Evolutionary conservation across 164 flowering plant genomes (phyloP).

Genomic region (Piper longum): DNA sequence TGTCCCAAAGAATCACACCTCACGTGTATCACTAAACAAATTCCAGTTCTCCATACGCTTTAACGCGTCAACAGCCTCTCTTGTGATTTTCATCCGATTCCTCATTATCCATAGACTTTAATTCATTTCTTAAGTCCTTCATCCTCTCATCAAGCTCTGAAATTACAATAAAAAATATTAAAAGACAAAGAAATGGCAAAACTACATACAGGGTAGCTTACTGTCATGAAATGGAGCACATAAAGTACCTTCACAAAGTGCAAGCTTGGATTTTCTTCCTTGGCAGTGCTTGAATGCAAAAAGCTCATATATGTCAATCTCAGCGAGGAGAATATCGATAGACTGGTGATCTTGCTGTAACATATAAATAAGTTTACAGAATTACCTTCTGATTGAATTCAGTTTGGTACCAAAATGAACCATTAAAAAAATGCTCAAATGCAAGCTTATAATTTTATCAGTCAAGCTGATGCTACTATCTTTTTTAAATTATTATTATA

Average conservation of each 20-base stretch:
- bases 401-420: too few species aligned
- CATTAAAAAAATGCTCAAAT: too few species aligned
- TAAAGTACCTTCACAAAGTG: constrained; percentile 90
- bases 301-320: constrained; percentile 93
- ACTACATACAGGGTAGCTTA: background rate
- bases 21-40: constrained; percentile 58
- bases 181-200: background rate
- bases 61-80: constrained; percentile 67
- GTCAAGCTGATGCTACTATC: too few species aligned
- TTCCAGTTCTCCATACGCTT: constrained; percentile 94
- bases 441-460: too few species aligned
- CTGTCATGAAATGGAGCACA: too few species aligned
- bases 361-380: constrained; percentile 5
- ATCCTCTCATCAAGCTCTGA: constrained; percentile 95
- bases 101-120: constrained; percentile 69
- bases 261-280: constrained; percentile 82
- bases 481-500: too few species aligned
- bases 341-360: constrained; percentile 91
- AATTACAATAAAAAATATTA: background rate
- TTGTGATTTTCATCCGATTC: constrained; percentile 73
- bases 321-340: constrained; percentile 87
- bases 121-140: constrained; percentile 78
- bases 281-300: constrained; percentile 94
- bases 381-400: background rate
- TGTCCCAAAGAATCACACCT: constrained; percentile 26